Base-by-base conservation (phyloP, 1,284 basidiomycete genomes). In the Ceratobasidium sp. region DNA sequence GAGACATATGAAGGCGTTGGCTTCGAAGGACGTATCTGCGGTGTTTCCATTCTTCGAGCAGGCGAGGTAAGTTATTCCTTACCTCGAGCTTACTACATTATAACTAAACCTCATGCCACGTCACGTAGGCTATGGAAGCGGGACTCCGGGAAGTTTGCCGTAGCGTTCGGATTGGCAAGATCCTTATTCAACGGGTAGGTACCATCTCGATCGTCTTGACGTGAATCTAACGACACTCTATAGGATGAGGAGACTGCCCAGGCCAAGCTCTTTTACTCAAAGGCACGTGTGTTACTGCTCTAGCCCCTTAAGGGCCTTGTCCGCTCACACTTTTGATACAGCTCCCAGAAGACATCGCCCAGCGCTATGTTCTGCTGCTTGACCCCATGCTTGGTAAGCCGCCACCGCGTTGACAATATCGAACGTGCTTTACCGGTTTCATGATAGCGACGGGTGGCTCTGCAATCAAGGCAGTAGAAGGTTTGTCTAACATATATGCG, bases 301-400 rank as follows among this genome's bases (percentile, higher is more conserved):
- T 44, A 19, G 51, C 29, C 17, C n/a, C 31, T 33, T 24, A 71
- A 41, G 64, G 19, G 8, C 15, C 22, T 47, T 41, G 48, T 29
- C 33, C 2, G 31, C 48, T 66, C 14, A 45, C 60, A 57, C 17
- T 27, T 53, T 59, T 83, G 87, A 11, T 41, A 86, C 79, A 98
- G 90, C 90, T 99, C 65, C 97, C 97, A 1, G 93, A 93, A 80
- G 97, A 99, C 82, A 98, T 99, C 75, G 90, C 93, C 0, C 86
- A 89, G 50, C 91, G 97, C 71, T 99, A 97, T 83, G 95, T 97
- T 62, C 89, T 99, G 45, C 89, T 99, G 17, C 89, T 99, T 17
- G 97, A 99, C 82, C 97, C 97, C 0, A 99, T 99, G 97, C 90
- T 99, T 51, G 95, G 95, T 95, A 80, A 72, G 89, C 79, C 33